Conservation (phyloP, 1,284 basidiomycete species). For the Pisolithus thermaeus region DNA sequence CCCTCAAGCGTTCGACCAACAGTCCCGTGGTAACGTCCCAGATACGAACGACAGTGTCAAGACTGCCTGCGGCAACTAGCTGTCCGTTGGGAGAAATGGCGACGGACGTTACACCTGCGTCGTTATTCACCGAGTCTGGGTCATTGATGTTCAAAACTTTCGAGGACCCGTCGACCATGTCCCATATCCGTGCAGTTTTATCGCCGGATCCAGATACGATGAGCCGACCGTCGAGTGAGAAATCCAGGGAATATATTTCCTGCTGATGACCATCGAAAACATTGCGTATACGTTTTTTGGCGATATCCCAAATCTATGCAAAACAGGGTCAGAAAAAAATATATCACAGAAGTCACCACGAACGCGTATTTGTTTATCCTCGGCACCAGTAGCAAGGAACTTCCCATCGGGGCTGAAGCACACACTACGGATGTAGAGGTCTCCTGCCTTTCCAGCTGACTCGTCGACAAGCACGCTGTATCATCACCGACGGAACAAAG, state of each 20-base stretch:
- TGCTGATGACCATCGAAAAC: conserved; percentile 83
- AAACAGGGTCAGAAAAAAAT: conserved; percentile 9
- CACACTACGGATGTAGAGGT: conserved; percentile 80
- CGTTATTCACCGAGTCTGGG: conserved; percentile 48
- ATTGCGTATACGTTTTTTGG: conserved; percentile 62
- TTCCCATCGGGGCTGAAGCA: conserved; percentile 83
- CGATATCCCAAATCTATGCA: conserved; percentile 83
- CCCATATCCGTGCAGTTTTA: conserved; percentile 87
- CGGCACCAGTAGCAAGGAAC: conserved; percentile 76
- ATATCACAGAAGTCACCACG: conserved; percentile 22
- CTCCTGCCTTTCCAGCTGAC: conserved; percentile 56
- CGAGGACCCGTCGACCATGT: conserved; percentile 60
- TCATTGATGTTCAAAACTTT: conserved; percentile 58
- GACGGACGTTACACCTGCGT: conserved; percentile 77
- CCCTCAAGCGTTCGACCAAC: conserved; percentile 70
- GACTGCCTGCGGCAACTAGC: conserved; percentile 76
- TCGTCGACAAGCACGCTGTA: conserved; percentile 69
- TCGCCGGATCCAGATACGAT: conserved; percentile 90
- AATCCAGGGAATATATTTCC: conserved; percentile 90
- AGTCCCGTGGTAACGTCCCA: conserved; percentile 77
- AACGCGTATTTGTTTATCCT: conserved; percentile 79
- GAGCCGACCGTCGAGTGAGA: conserved; percentile 73
- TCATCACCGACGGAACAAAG: neutral
- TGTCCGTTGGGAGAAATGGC: conserved; percentile 79
- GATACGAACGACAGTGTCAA: conserved; percentile 82